Evolutionary conservation across 2,329 filamentous ascomycete genomes (phyloP).

Genomic region (Allantophomopsis cytisporea): DNA sequence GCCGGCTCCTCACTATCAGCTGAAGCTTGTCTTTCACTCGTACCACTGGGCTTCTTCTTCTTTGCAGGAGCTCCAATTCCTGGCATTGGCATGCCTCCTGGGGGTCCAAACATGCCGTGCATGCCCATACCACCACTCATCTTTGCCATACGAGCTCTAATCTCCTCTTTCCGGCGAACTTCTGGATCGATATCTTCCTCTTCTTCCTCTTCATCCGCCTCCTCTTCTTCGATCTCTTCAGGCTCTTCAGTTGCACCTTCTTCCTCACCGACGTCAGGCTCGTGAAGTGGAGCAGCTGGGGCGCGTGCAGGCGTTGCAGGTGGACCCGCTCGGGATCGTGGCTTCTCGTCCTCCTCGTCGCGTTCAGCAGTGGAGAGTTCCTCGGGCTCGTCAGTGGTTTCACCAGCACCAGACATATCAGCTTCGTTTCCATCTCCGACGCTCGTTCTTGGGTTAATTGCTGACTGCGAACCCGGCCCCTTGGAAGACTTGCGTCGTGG

Average conservation of each 20-base stretch:
- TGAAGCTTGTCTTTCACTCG: slow-evolving; percentile 26
- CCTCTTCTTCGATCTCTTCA: slow-evolving; percentile 31
- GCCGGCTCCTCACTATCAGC: slow-evolving; percentile 30
- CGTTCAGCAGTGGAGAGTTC: slow-evolving; percentile 50
- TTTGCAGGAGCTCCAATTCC: slow-evolving; percentile 31
- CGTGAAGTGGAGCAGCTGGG: slow-evolving; percentile 22
- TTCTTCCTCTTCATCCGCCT: slow-evolving; percentile 57
- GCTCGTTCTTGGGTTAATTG: slow-evolving; percentile 20
- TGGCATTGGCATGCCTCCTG: slow-evolving; percentile 51
- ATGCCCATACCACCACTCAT: slow-evolving; percentile 98
- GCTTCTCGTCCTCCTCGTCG: slow-evolving; percentile 58
- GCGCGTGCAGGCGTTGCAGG: slow-evolving; percentile 24
- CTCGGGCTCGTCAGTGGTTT: slow-evolving; percentile 45
- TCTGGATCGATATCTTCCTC: slow-evolving; percentile 85
- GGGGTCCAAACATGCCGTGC: slow-evolving; percentile 79
- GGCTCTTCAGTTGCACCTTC: slow-evolving; percentile 27
- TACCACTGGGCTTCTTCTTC: slow-evolving; percentile 37
- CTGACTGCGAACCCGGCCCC: slow-evolving; percentile 18
- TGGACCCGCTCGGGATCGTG: slow-evolving; percentile 9
- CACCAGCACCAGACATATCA: slow-evolving; percentile 50
- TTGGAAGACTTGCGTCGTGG: slow-evolving; percentile 39
- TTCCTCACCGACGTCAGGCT: slow-evolving; percentile 30
- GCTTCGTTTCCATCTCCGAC: slow-evolving; percentile 49
- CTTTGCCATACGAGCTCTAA: slow-evolving; percentile 93
- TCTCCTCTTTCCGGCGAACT: slow-evolving; percentile 68